Percentiles rank a stretch among this genome's conserved stretches.
phyloP scores from a whole-genome alignment of 108 stramenopile species.

The Pseudonitzschia delicatissima region DNA sequence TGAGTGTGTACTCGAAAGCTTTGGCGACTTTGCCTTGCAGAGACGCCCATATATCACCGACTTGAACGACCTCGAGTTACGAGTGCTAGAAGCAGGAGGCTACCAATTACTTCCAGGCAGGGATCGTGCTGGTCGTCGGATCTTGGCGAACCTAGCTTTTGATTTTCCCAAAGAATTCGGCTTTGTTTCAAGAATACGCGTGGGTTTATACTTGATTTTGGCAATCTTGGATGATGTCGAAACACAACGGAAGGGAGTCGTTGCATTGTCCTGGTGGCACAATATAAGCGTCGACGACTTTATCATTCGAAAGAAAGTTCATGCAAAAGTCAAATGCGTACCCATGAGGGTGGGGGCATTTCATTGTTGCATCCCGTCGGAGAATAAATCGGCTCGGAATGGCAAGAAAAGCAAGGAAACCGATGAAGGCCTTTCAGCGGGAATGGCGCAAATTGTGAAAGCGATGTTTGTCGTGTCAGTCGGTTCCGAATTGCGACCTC shows the following conservation, averaged over 20 bases:
- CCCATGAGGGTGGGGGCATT: slow-evolving; percentile 8
- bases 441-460: slow-evolving; percentile 2
- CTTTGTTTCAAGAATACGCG: background rate
- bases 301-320: slow-evolving; percentile 4
- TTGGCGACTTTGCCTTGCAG: slow-evolving; percentile 1
- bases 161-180: background rate
- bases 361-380: slow-evolving; percentile 4
- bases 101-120: slow-evolving; percentile 24
- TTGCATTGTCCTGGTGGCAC: slow-evolving; percentile 2
- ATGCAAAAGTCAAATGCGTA: background rate
- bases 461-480: slow-evolving; percentile 4
- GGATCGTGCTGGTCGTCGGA: slow-evolving; percentile 30
- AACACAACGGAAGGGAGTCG: slow-evolving; percentile 5
- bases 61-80: background rate
- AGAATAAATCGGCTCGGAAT: background rate
- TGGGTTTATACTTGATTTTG: background rate
- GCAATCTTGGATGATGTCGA: slow-evolving; percentile 3
- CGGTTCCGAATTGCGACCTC: background rate
- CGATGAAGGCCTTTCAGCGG: background rate
- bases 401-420: background rate
- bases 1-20: background rate
- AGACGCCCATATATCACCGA: slow-evolving; percentile 3
- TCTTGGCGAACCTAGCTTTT: slow-evolving; percentile 4
- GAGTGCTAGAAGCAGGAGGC: background rate
- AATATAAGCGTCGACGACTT: slow-evolving; percentile 11